Conservation (phyloP, 73 alveolate genomes). For the Symbiodinium natans region DNA sequence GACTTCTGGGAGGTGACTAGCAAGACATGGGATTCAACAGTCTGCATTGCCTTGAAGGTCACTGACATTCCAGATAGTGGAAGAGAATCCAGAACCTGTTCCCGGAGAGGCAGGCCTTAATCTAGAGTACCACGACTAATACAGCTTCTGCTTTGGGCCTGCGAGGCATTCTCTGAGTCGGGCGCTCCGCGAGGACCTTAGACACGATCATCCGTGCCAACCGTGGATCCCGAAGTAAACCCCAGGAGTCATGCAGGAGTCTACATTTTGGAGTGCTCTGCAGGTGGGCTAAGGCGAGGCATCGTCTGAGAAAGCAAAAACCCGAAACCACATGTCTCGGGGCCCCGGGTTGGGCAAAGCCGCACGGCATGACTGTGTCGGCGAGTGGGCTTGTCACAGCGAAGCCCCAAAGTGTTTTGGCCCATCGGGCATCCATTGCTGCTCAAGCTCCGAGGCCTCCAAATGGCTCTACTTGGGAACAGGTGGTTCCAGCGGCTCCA, state of each 20-base stretch:
- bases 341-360: too few species aligned
- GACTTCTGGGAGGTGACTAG: background rate
- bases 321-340: too few species aligned
- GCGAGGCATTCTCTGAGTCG: background rate
- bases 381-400: too few species aligned
- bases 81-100: constrained; percentile 36
- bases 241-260: too few species aligned
- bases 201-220: too few species aligned
- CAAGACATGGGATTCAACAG: background rate
- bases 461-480: background rate
- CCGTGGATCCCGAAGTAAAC: too few species aligned
- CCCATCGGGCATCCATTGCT: too few species aligned
- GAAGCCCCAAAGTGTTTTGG: too few species aligned
- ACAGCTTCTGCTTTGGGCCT: background rate
- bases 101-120: background rate
- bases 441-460: background rate
- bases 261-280: too few species aligned
- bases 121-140: background rate
- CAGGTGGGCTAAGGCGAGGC: too few species aligned
- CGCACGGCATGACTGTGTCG: too few species aligned
- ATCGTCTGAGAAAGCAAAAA: too few species aligned
- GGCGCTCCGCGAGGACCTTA: background rate
- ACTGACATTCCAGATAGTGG: constrained; percentile 65
- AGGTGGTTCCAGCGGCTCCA: background rate
- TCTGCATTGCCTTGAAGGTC: constrained; percentile 17